These are phyloP conservation scores for Xylaria acuta DNA, from an alignment of 495 filamentous ascomycete genomes.

Conservation along the genomic window DNA sequence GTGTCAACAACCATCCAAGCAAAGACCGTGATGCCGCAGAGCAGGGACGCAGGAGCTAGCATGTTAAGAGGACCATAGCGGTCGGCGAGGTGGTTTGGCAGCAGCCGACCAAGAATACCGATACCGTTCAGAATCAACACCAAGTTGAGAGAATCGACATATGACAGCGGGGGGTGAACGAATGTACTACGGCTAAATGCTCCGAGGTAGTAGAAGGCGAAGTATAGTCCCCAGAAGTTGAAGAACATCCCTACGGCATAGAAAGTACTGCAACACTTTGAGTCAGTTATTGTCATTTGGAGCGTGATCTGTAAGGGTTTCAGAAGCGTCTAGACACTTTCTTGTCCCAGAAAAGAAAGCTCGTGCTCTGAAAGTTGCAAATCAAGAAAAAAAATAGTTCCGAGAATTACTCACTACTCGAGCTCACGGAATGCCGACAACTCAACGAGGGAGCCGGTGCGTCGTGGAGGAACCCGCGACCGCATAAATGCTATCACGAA, in stretches of 20 bases:
- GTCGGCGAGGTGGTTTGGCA: constrained; percentile 72
- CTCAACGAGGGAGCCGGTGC: constrained; percentile 69
- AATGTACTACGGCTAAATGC: constrained; percentile 59
- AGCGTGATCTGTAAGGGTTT: too few species aligned
- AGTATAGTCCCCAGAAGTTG: constrained; percentile 72
- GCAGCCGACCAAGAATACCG: constrained; percentile 67
- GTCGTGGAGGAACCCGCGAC: constrained; percentile 69
- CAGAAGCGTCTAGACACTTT: too few species aligned
- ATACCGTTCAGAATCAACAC: constrained; percentile 77
- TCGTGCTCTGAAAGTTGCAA: too few species aligned
- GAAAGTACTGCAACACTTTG: too few species aligned
- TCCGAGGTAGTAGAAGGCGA: constrained; percentile 77
- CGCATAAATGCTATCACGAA: constrained; percentile 62
- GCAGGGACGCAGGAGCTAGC: constrained; percentile 59
- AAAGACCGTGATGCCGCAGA: constrained; percentile 61
- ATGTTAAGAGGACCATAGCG: constrained; percentile 64
- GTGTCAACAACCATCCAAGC: constrained; percentile 67
- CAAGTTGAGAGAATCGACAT: constrained; percentile 65
- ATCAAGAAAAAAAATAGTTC: too few species aligned
- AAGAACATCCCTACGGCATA: constrained; percentile 69
- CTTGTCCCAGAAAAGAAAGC: too few species aligned
- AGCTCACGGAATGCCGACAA: constrained; percentile 69
- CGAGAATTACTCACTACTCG: too few species aligned
- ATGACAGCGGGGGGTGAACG: constrained; percentile 55
- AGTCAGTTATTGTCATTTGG: too few species aligned